Percentiles rank a stretch among this genome's conserved stretches.
Evolutionary conservation across 371 early-diverging fungal species (phyloP).

Genomic region (Lichtheimia ramosa): DNA sequence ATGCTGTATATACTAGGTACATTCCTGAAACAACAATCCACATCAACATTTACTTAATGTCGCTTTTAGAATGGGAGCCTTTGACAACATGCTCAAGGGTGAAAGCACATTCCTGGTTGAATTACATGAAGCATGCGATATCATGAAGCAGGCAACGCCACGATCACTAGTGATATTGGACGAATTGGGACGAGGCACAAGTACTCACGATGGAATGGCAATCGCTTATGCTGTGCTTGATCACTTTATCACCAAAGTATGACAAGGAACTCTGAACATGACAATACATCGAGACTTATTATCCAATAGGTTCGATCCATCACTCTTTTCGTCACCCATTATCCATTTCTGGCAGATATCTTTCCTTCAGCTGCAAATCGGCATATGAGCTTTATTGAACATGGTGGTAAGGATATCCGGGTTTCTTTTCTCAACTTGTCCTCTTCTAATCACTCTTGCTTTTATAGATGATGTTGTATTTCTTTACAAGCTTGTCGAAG

Average conservation of each 20-base stretch:
- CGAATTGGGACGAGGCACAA: constrained; percentile 98
- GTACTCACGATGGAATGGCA: constrained; percentile 89
- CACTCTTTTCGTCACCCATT: constrained; percentile 77
- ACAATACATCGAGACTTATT: background rate
- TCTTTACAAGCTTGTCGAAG: constrained; percentile 82
- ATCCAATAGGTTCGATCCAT: constrained; percentile 34
- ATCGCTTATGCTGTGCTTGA: constrained; percentile 88
- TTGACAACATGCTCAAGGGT: constrained; percentile 66
- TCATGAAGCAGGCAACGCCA: constrained; percentile 67
- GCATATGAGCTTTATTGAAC: constrained; percentile 77
- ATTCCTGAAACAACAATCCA: background rate
- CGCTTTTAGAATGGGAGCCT: constrained; percentile 63
- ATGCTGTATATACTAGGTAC: constrained; percentile 64
- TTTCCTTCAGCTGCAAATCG: constrained; percentile 47
- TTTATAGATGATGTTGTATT: constrained; percentile 64
- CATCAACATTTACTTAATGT: no score
- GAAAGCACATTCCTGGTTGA: constrained; percentile 93
- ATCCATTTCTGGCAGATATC: constrained; percentile 57
- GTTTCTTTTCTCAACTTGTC: no score
- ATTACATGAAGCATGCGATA: constrained; percentile 77
- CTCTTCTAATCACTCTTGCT: background rate
- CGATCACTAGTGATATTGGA: constrained; percentile 90
- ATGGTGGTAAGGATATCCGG: constrained; percentile 13
- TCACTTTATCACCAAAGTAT: constrained; percentile 61
- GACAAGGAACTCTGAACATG: no score